Evolutionary conservation across 2,329 filamentous ascomycete species (phyloP).

Genomic region (Diaporthe ilicicola): DNA sequence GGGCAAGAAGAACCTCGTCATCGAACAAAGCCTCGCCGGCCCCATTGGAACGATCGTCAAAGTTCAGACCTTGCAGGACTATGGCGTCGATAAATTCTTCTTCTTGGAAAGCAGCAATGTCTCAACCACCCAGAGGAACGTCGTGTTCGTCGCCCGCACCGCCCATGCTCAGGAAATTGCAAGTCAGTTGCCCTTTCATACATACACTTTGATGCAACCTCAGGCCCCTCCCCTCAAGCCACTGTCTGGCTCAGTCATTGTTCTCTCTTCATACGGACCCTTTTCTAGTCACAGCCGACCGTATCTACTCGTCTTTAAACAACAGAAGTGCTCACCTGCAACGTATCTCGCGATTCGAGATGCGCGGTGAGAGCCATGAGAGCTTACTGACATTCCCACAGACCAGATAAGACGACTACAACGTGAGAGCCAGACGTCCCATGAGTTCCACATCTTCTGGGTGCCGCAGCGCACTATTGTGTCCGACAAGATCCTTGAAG

Average conservation of each 20-base stretch:
- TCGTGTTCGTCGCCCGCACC: conserved; percentile 91
- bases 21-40: conserved; percentile 89
- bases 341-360: conserved; percentile 44
- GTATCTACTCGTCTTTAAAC: conserved; percentile 46
- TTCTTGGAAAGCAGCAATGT: conserved; percentile 95
- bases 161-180: conserved; percentile 90
- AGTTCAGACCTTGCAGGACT: conserved; percentile 93
- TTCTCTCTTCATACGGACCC: conserved; percentile 51
- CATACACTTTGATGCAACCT: not conserved
- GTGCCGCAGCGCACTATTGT: conserved; percentile 91
- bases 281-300: conserved; percentile 64
- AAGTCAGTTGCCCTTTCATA: conserved; percentile 66
- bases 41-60: conserved; percentile 92
- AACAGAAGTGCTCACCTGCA: conserved; percentile 50
- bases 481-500: conserved; percentile 90
- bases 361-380: conserved; percentile 59
- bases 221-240: not conserved
- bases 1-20: conserved; percentile 97
- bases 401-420: conserved; percentile 92
- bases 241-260: not conserved
- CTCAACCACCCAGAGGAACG: conserved; percentile 92
- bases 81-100: conserved; percentile 98
- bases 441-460: conserved; percentile 98
- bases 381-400: conserved; percentile 67
- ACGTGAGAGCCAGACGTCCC: conserved; percentile 85